Conservation (phyloP, 192 early-diverging fungal species). For the Helicostylum pulchrum region DNA sequence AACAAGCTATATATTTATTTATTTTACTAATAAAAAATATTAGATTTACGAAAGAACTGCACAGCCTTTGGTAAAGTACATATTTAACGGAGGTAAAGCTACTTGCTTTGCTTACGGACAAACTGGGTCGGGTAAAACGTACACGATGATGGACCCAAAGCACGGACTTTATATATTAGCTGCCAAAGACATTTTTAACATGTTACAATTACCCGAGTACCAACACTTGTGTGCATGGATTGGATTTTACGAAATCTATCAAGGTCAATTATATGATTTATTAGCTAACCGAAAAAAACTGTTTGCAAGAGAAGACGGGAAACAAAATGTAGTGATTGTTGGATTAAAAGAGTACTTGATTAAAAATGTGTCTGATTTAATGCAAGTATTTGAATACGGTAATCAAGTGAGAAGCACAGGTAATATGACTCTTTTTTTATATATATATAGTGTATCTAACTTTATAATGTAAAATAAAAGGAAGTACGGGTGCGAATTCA, state of each 20-base stretch:
- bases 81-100: conserved; percentile 93
- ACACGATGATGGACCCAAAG: conserved; percentile 89
- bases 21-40: background rate
- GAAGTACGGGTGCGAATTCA: conserved; percentile 93
- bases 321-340: conserved; percentile 88
- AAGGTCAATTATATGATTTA: conserved; percentile 92
- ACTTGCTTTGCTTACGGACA: conserved; percentile 99
- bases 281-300: conserved; percentile 87
- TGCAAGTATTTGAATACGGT: conserved; percentile 94
- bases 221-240: conserved; percentile 80
- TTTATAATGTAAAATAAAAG: too few relatives aligned
- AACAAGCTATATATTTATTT: background rate
- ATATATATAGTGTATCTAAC: too few relatives aligned
- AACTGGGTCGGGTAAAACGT: conserved; percentile 86
- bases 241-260: conserved; percentile 97
- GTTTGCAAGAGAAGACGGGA: conserved; percentile 95
- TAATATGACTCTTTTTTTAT: too few relatives aligned
- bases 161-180: conserved; percentile 94
- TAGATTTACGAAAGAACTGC: conserved; percentile 82
- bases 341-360: conserved; percentile 88
- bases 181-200: conserved; percentile 83
- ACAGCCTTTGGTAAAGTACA: conserved; percentile 88
- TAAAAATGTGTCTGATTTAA: conserved; percentile 77
- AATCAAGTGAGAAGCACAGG: conserved; percentile 84
- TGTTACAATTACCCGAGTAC: conserved; percentile 68